Evolutionary conservation across 306 rosid species (phyloP), one percentile per base, ranked within the genome.

Genomic region (Glycyrrhiza uralensis): DNA sequence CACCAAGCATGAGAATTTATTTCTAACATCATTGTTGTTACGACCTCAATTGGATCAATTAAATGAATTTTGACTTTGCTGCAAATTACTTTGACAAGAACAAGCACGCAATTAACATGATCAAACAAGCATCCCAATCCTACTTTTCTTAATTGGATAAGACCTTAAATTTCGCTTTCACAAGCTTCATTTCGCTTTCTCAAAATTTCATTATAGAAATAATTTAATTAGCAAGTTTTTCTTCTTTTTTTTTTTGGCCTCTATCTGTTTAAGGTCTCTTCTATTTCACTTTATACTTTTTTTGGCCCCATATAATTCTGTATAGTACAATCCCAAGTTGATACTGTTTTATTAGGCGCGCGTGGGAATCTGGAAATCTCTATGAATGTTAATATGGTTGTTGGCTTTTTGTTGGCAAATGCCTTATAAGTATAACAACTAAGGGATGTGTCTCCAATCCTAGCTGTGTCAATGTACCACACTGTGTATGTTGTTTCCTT

Each of bases 381-480:
- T 32, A 30, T 50, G 30, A 5, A 18, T 17, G 19, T 14, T 24
- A 42, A 56, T 29, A 30, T 1, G 72, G 80, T 68, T 50, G 71
- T 72, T 51, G 72, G 14, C 7, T 58, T 67, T 65, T 50, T 73
- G 54, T 80, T 75, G 76, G 80, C 63, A 17, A n/a, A 47, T 67
- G 47, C 42, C 65, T 57, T 73, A 66, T 42, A 47, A 42, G 47
- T 73, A 66, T 42, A 47, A 42, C 59, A 59, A 24, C 78, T 19
- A 72, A 57, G 72, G 41, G 56, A 4, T 14, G 1, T 49, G 60
- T 9, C 14, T 70, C 56, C 5, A 4, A 39, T 3, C 4, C 7
- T 56, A 22, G 19, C 7, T 6, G 0, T 30, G 49, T 7, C 50
- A 19, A 7, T 4, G 22, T 56, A 12, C 5, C 33, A 18, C 58